Evolutionary conservation across 768 basidiomycete species (phyloP), one percentile per base, ranked within the genome.

Genomic region (Asterophora parasitica): DNA sequence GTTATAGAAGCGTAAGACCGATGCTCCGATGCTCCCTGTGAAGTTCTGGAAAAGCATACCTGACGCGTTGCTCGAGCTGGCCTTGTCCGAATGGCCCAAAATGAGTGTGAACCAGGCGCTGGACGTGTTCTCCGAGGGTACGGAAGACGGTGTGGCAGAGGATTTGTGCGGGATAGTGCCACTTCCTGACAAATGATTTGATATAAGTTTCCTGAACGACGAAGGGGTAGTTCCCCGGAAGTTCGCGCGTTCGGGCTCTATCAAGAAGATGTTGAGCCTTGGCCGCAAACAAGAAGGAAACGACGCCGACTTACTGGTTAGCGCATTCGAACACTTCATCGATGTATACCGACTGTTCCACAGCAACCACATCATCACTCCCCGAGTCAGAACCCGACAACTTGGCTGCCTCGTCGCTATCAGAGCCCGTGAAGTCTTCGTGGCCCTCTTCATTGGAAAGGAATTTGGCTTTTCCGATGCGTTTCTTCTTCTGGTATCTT

Each of bases 161-260:
- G 0, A 44, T 20, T 13, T 69, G 56, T 0, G 79, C 66, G 0
- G 83, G 86, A 0, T 33, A 35, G 0, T 47, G 40, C 86, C 85
- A 87, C 40, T 75, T 55, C 11, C 54, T 30, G 3, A 76, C 70
- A 28, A 80, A 59, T 0, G 61, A 48, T 2, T 56, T 44, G 43
- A 88, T 82, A 50, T 76, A 82, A 0, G 61, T 57, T 8, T 70
- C 61, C 40, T 80, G 77, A 0, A 88, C 80, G 0, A 80, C 66
- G 50, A 82, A 87, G 0, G 85, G 85, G 50, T 79, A 83, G 50
- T 76, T 74, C 11, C 77, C 81, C 0, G 85, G 85, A 0, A 88
- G 72, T 55, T 88, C 85, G 1, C 88, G 77, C 0, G 85, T 82
- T 3, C 81, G 74, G 1, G 86, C 78, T 16, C 88, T 89, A 47